Conservation (phyloP, 441 rosid genomes). For the Croton laevigatus region DNA sequence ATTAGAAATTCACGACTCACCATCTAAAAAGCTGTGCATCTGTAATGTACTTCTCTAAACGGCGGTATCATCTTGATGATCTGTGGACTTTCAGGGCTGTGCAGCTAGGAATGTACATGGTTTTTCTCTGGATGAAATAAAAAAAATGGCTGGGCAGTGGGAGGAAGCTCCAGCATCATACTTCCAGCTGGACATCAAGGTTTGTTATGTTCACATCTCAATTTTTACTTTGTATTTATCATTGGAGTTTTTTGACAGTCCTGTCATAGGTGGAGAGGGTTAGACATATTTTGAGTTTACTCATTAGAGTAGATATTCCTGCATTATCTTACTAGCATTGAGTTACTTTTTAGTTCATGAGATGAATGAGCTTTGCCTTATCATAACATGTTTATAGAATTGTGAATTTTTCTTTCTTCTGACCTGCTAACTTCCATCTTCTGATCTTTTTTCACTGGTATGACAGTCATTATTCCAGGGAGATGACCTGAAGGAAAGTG, state of each 20-base stretch:
- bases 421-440: constrained; percentile 2
- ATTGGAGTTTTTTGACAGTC: constrained; percentile 2
- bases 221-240: constrained; percentile 6
- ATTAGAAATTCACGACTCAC: constrained; percentile 8
- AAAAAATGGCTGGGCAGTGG: constrained; percentile 79
- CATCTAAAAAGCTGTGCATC: background rate
- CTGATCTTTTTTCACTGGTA: constrained; percentile 24
- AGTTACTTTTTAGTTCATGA: background rate
- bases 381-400: background rate
- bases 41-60: constrained; percentile 17
- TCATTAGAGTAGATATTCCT: background rate
- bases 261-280: background rate
- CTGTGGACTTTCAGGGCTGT: constrained; percentile 68
- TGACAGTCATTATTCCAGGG: constrained; percentile 74
- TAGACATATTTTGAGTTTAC: background rate
- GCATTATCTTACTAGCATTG: background rate
- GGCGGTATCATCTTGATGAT: constrained; percentile 10
- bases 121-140: constrained; percentile 71
- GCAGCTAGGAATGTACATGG: constrained; percentile 95
- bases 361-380: background rate
- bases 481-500: constrained; percentile 79
- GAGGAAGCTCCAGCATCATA: constrained; percentile 81
- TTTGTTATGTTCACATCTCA: constrained; percentile 23
- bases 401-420: background rate
- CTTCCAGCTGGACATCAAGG: constrained; percentile 77